A percentile compares a stretch with the other conserved stretches of the same genome.
These are phyloP conservation scores for Mycena floridula DNA, from an alignment of 768 basidiomycete genomes.

Conservation along the genomic window DNA sequence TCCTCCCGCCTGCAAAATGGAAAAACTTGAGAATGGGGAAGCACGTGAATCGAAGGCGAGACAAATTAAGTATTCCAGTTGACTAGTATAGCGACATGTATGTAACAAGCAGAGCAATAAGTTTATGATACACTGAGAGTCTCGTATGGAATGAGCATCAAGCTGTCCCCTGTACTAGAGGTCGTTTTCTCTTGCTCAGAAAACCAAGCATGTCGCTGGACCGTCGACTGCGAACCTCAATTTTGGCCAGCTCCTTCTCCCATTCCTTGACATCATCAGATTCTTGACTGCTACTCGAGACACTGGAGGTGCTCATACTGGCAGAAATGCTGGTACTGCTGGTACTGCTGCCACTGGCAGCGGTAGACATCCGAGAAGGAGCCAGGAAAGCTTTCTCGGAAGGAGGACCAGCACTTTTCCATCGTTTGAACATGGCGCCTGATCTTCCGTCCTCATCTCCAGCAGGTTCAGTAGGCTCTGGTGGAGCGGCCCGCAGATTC, in stretches of 20 bases:
- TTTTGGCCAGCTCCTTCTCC: slow-evolving; percentile 72
- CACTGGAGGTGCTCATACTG: slow-evolving; percentile 24
- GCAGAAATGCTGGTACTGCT: slow-evolving; percentile 10
- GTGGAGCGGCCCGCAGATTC: too few species aligned
- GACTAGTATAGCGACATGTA: too few species aligned
- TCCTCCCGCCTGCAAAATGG: too few species aligned
- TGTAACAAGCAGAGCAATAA: too few species aligned
- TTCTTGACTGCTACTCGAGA: slow-evolving; percentile 18
- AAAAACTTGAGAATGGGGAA: too few species aligned
- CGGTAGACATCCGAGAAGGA: slow-evolving; percentile 16
- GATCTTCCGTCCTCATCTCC: neutral
- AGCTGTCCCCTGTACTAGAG: neutral
- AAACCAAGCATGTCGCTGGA: slow-evolving; percentile 44
- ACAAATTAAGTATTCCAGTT: too few species aligned
- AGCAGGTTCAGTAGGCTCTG: neutral
- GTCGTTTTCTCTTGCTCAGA: slow-evolving; percentile 23
- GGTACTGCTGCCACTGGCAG: slow-evolving; percentile 23
- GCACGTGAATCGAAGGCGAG: slow-evolving; percentile 1
- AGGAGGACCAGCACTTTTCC: neutral
- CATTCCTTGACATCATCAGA: slow-evolving; percentile 50
- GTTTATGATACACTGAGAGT: neutral
- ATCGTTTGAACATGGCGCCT: neutral
- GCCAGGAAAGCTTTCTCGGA: neutral
- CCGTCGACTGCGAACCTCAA: slow-evolving; percentile 56
- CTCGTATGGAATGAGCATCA: neutral